Evolutionary conservation across 139 green algal genomes (phyloP).

Genomic region (Chlamydomonas sp.): DNA sequence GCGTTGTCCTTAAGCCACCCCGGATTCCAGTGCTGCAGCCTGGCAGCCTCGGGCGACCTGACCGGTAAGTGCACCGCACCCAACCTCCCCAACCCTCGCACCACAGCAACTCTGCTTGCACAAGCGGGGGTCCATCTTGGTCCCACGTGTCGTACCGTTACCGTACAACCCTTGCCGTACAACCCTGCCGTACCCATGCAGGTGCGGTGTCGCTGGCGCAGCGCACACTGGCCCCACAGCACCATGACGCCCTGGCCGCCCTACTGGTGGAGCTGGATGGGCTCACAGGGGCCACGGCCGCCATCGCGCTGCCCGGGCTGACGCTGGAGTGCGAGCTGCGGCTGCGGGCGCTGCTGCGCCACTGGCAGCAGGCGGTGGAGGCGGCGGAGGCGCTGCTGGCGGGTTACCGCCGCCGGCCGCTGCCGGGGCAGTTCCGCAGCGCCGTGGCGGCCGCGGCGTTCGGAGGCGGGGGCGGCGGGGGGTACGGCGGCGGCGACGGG

Average conservation of each 20-base stretch:
- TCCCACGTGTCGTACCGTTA: too few relatives aligned
- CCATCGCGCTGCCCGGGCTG: constrained; percentile 44
- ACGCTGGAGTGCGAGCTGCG: constrained; percentile 20
- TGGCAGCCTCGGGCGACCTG: constrained; percentile 51
- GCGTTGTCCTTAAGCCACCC: constrained; percentile 49
- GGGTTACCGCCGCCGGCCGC: constrained; percentile 4
- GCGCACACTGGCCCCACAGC: constrained; percentile 17
- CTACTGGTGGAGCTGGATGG: constrained; percentile 47
- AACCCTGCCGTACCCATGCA: background rate
- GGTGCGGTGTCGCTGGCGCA: constrained; percentile 43
- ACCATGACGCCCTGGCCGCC: constrained; percentile 50
- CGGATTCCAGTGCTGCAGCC: constrained; percentile 26
- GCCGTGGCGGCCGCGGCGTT: constrained; percentile 16
- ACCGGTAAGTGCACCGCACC: constrained; percentile 4
- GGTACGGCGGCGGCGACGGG: background rate
- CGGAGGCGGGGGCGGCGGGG: background rate
- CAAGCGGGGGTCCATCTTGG: too few relatives aligned
- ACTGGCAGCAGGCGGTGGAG: constrained; percentile 43
- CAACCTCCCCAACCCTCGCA: too few relatives aligned
- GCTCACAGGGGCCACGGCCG: constrained; percentile 23
- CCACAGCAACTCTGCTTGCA: too few relatives aligned
- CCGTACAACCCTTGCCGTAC: too few relatives aligned
- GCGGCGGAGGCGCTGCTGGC: constrained; percentile 17
- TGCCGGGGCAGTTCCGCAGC: constrained; percentile 8
- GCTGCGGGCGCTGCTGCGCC: constrained; percentile 18